Evolutionary conservation across 805 yeast genomes (phyloP).

Genomic region (Maudiozyma bulderi): DNA sequence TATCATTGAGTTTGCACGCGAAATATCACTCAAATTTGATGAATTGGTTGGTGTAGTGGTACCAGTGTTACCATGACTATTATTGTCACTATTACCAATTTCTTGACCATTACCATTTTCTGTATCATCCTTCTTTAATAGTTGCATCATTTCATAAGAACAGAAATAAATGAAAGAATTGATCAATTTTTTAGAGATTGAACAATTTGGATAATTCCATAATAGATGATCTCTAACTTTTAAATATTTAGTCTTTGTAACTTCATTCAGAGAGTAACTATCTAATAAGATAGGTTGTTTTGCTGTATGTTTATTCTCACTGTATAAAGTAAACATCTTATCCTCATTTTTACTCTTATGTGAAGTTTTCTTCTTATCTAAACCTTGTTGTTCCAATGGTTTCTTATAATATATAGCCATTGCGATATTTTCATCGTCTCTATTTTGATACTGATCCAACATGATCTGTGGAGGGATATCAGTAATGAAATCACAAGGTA

Average conservation of each 20-base stretch:
- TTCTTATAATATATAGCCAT: constrained; percentile 71
- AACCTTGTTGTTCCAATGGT: constrained; percentile 45
- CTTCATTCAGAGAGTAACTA: constrained; percentile 55
- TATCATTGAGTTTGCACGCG: background rate
- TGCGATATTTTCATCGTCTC: constrained; percentile 58
- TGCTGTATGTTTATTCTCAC: constrained; percentile 36
- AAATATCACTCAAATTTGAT: too few species aligned
- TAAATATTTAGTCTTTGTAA: constrained; percentile 61
- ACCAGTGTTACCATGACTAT: background rate
- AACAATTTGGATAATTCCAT: constrained; percentile 77
- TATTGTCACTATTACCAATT: background rate
- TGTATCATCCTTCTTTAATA: constrained; percentile 30
- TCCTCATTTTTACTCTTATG: constrained; percentile 10
- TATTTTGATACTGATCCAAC: constrained; percentile 72
- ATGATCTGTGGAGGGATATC: constrained; percentile 85
- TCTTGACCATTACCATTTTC: background rate
- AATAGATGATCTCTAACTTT: constrained; percentile 76
- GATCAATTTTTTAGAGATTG: constrained; percentile 65
- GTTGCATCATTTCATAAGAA: constrained; percentile 41
- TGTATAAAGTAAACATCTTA: constrained; percentile 53
- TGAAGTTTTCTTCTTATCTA: constrained; percentile 61
- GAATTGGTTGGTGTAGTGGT: too few species aligned
- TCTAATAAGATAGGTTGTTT: constrained; percentile 47
- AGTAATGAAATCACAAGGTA: constrained; percentile 92
- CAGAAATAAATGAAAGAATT: constrained; percentile 68